Base-by-base conservation (phyloP, 257 asterid genomes). In the Solanum ahanhuiri region DNA sequence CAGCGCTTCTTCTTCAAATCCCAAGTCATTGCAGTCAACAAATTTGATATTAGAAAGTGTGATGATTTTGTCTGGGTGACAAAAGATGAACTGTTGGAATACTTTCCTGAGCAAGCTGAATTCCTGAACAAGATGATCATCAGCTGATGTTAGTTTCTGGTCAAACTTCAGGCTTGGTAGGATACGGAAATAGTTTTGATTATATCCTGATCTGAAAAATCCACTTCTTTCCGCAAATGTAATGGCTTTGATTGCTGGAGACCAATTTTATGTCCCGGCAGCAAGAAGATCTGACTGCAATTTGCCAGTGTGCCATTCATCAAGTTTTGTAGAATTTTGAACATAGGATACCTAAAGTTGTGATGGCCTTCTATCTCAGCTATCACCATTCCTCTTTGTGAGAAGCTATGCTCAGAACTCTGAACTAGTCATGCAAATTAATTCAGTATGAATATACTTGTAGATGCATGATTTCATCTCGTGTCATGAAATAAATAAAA, bases 1-100 rank as follows among this genome's bases (percentile, higher is more conserved):
- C 97, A 95, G 98, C 95, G 91, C 33, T 97, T 95, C 93, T 95
- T 95, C 91, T 97, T 97, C 73, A 97, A 97, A 90, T 95, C 98
- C 82, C 99, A 95, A 97, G 97, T 94, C 87, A 93, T 94, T 4
- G 96, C 94, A 9, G 75, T 94, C 86, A 89, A 89, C 93, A 94
- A 94, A 92, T 90, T 91, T 63, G 82, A 90, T 70, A 71, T 94
- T 34, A 86, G 83, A 20, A 90, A 86, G 72, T 94, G 97, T 64
- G 93, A 95, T 58, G 98, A 97, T 91, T 93, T 90, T 76, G 93
- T 89, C 37, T 97, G 99, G 99, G 98, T 91, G 83, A 94, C 98
- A 1, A 97, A 85, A 75, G 82, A 69, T 77, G 99, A 95, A 72
- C 85, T 97, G 22, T 66, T 97, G 94, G 98, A 95, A 90, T 91